Base-by-base conservation (phyloP, 208 protist genomes). In the Acanthamoeba rhysodes region DNA sequence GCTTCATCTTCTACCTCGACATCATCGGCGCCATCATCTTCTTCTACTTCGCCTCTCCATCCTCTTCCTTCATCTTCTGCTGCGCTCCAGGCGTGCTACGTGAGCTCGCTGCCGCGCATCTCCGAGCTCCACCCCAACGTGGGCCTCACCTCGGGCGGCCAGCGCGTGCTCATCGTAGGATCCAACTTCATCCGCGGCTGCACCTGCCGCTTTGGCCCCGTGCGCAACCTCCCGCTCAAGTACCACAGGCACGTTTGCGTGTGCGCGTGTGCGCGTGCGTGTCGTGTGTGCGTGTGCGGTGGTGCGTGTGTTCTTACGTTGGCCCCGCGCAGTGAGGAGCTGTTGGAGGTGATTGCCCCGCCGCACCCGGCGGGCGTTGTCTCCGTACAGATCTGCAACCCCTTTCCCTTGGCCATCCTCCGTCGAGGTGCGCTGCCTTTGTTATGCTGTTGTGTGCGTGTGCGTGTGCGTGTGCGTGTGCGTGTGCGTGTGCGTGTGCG, bases 301-400 rank as follows among this genome's bases (percentile, higher is more conserved):
- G 7, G 45, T 50, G 45, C 14, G 18, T 9, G 9, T 4, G n/a
- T 70, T 32, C 64, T 70, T n/a, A 70, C n/a, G 6, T 20, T 24
- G 27, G 22, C n/a, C n/a, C 0, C 10, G n/a, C 0, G 10, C 34
- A 88, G 80, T 24, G 80, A 88, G n/a, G 80, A 88, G 50, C 34
- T 88, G 80, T 5, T 88, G 5, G 80, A 88, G 50, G 80, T 88
- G 80, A 64, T 88, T 12, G 6, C 80, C 0, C 80, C 80, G n/a
- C 80, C 80, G 0, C 80, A 88, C 50, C 80, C 80, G n/a, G 7
- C 50, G 14, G 80, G 80, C 80, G 53, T 41, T 0, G 80, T 88
- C 16, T 88, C 80, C 2, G 80, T 88, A 9, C 80, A 88, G 53
- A 88, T 88, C 45, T 66, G 80, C 80, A 88, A 88, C 34, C 80